A percentile compares a stretch with the other conserved stretches of the same genome.
phyloP scores from a whole-genome alignment of 2,329 filamentous ascomycete genomes.

The Calonectria ilicicola region DNA sequence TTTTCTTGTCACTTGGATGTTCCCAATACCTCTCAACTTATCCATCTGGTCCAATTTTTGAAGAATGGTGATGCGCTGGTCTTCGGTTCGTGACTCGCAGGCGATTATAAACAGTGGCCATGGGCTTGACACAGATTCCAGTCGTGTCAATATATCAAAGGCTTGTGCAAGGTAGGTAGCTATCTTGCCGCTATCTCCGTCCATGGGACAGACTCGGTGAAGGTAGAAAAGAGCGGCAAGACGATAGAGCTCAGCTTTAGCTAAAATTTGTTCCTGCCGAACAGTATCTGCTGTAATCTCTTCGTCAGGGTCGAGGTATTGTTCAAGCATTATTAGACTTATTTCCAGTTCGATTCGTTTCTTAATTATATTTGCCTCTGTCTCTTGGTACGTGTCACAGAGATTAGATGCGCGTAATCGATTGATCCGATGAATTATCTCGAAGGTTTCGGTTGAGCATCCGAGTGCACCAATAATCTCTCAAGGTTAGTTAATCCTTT shows the following conservation, averaged over 20 bases:
- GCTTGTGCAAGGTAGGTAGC: conserved; percentile 29
- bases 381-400: background rate
- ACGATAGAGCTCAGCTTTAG: conserved; percentile 62
- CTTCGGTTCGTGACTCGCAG: conserved; percentile 55
- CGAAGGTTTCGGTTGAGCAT: conserved; percentile 10
- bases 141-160: conserved; percentile 42
- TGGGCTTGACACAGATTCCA: conserved; percentile 57
- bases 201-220: conserved; percentile 40
- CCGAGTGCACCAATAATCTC: conserved; percentile 6
- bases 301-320: background rate
- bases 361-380: background rate
- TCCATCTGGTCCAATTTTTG: conserved; percentile 9
- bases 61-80: conserved; percentile 55
- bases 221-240: conserved; percentile 60
- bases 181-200: background rate
- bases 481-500: background rate
- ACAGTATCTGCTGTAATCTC: background rate
- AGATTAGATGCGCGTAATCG: background rate
- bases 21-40: background rate
- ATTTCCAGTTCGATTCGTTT: background rate
- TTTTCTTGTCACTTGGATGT: conserved; percentile 3
- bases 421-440: conserved; percentile 10
- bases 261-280: conserved; percentile 10
- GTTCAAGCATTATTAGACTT: background rate
- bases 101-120: conserved; percentile 60